A percentile compares a stretch with the other conserved stretches of the same genome.
Evolutionary conservation across 352 stramenopile genomes (phyloP).

Genomic region (Globisporangium emineosum): DNA sequence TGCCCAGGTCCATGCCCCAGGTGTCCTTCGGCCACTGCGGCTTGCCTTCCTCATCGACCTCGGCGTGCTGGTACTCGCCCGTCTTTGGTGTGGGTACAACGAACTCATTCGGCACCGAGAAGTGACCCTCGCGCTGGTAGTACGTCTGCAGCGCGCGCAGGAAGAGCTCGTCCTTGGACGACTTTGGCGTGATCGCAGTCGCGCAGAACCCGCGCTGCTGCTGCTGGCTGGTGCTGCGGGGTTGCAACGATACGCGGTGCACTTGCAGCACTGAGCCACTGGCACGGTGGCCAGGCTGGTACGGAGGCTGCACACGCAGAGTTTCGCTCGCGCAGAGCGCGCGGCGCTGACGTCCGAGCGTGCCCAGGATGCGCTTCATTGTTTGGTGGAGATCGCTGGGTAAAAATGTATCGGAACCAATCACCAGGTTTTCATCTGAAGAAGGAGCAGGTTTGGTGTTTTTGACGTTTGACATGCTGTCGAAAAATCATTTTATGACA

Average conservation of each 20-base stretch:
- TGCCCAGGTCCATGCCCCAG: slow-evolving; percentile 48
- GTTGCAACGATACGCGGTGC: neutral
- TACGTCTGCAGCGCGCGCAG: slow-evolving; percentile 47
- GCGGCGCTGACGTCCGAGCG: slow-evolving; percentile 1
- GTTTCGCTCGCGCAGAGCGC: neutral
- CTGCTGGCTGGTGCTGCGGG: neutral
- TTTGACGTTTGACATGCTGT: too few species aligned
- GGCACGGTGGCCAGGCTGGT: neutral
- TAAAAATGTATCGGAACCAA: too few species aligned
- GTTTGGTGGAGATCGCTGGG: neutral
- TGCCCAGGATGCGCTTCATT: slow-evolving; percentile 11
- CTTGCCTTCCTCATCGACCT: slow-evolving; percentile 10
- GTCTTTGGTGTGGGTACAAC: slow-evolving; percentile 30
- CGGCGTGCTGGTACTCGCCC: neutral
- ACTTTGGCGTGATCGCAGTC: slow-evolving; percentile 20
- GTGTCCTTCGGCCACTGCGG: slow-evolving; percentile 45
- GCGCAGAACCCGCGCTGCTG: slow-evolving; percentile 5
- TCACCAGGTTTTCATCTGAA: too few species aligned
- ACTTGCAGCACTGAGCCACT: neutral
- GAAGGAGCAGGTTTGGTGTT: too few species aligned
- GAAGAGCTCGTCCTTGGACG: slow-evolving; percentile 48
- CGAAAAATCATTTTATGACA: too few species aligned
- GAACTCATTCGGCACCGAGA: slow-evolving; percentile 62
- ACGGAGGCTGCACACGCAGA: neutral
- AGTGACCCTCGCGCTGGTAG: slow-evolving; percentile 59